A percentile compares a stretch with the other conserved stretches of the same genome.
phyloP scores from a whole-genome alignment of 2,329 filamentous ascomycete species.

The Colletotrichum agaves region DNA sequence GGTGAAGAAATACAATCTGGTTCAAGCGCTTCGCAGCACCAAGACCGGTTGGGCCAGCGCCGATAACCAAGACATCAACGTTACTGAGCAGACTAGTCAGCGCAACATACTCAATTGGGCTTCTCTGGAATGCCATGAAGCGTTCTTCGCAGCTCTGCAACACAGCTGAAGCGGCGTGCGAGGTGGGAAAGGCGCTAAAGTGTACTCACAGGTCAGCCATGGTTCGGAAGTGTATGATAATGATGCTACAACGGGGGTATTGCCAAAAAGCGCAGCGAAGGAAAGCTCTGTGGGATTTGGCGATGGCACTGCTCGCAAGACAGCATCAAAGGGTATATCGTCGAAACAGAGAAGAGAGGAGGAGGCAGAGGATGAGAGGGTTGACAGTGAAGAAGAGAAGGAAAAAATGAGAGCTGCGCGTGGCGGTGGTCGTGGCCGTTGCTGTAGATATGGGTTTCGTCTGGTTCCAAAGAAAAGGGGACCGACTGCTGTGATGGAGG shows the following conservation, averaged over 20 bases:
- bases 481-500: slow-evolving; percentile 46
- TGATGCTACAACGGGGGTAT: background rate
- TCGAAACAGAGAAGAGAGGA: background rate
- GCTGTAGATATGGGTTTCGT: slow-evolving; percentile 38
- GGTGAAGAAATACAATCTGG: slow-evolving; percentile 79
- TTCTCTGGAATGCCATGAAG: background rate
- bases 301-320: slow-evolving; percentile 6
- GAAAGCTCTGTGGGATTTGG: slow-evolving; percentile 8
- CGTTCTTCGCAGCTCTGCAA: background rate
- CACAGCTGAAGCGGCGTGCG: background rate
- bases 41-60: slow-evolving; percentile 95
- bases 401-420: background rate
- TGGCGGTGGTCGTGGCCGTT: slow-evolving; percentile 26
- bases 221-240: slow-evolving; percentile 36
- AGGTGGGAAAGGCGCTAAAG: background rate
- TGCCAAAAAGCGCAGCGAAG: slow-evolving; percentile 7
- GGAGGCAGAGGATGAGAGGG: background rate
- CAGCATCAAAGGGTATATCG: background rate
- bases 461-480: slow-evolving; percentile 35
- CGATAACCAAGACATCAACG: slow-evolving; percentile 97
- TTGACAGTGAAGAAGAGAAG: slow-evolving; percentile 20
- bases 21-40: slow-evolving; percentile 98
- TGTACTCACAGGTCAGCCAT: slow-evolving; percentile 45
- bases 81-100: slow-evolving; percentile 64
- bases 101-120: background rate